Base-by-base conservation (phyloP, 768 basidiomycete species). In the Tulasnella calospora region DNA sequence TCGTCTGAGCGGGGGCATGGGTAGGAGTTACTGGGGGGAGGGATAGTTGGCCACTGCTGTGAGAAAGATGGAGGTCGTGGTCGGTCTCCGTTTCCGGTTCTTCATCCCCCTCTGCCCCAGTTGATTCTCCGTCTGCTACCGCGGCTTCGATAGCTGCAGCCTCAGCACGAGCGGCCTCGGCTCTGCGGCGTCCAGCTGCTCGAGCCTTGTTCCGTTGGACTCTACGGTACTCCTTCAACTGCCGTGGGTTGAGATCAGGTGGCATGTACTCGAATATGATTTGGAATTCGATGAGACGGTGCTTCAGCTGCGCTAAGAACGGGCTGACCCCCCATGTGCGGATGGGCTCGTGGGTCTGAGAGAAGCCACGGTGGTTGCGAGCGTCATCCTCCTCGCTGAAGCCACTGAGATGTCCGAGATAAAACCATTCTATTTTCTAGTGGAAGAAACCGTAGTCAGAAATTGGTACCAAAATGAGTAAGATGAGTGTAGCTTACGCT, bases 351-450 rank as follows among this genome's bases (percentile, higher is more conserved):
- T 55, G 35, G 71, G 71, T 72, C 30, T 73, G 77, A 2, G 69
- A 47, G 44, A 41, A 40, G 0, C 77, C 77, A 19, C 69, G 44
- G 40, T 78, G 69, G 19, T 57, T 17, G 15, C 61, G 75, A 40
- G 46, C 61, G 33, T 71, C 67, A 10, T 78, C 77, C 19, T 78
- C 70, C 23, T 71, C 77, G 38, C 89, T 95, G 96, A 96, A 99
- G 0, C 94, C 95, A 0, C 97, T 98, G 12, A 99, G 86, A 83
- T 98, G 95, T 27, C 88, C 87, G 73, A 99, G 86, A 79, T 87
- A 90, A 85, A 98, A 98, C 98, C 98, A 99, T 83, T 96, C 92
- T 81, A 99, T 99, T 87, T 94, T 94, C 96, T 98, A 79, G 80
- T 80, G 41, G 5, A 19, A 55, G 33, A 40, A 78, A 36, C 47